Base-by-base conservation (phyloP, 495 filamentous ascomycete genomes). In the Hypoxylon cercidicola region DNA sequence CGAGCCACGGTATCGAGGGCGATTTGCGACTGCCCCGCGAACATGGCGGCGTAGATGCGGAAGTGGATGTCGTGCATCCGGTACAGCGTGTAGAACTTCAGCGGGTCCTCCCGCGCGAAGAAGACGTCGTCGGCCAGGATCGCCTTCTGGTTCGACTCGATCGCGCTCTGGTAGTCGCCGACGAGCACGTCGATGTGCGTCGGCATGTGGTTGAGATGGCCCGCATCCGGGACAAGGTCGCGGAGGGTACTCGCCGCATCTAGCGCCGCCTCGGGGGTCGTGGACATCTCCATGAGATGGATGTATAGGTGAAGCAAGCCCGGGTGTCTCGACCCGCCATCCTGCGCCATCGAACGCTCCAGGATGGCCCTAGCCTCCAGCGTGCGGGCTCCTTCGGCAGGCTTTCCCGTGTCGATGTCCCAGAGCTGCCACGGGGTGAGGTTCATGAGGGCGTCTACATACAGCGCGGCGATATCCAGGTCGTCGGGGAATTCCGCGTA, bases 161-260 rank as follows among this genome's bases (percentile, higher is more conserved):
- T 81, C 0, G 86, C 88, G 13, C 76, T 78, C 4, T 82, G 78
- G 69, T 90, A 91, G 58, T 90, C 87, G 1, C 89, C 89, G 48
- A 84, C 83, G 3, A 91, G 76, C 8, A 90, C 77, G 71, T 90
- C 88, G 21, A 91, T 74, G 66, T 91, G 89, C 0, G 82, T 82
- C 0, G 88, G 88, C 89, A 91, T 91, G 64, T 91, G 89, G 46
- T 87, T 81, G n/a, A 91, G 77, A 66, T 91, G 89, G 3, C 89
- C 89, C 0, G 85, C 79, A 52, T 90, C 87, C 0, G 89, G 88
- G 0, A 88, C 81, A 1, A 90, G 78, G 0, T 80, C 81, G 1
- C 87, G 84, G 2, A 91, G 80, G 40, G 79, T 77, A 54, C 89
- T 83, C 0, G 88, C 87, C 5, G 78, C 77, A 1, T 73, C 72